Conservation (phyloP, 2,329 filamentous ascomycete genomes). For the Aspergillus aculeatus region DNA sequence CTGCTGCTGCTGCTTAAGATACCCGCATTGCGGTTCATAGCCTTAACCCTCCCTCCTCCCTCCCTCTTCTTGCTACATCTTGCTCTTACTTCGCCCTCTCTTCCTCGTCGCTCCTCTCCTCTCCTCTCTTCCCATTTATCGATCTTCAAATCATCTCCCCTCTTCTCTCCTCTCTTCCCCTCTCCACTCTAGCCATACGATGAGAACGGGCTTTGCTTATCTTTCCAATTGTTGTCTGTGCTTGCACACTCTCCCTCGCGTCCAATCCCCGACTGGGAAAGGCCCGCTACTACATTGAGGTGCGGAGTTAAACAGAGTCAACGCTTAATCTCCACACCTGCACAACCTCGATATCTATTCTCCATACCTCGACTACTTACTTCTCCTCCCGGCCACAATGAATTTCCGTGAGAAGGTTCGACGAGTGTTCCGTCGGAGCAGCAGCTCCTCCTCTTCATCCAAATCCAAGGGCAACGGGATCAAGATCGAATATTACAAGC, state of each 20-base stretch:
- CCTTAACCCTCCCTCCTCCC: background rate
- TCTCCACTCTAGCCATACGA: conserved; percentile 21
- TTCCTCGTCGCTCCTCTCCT: conserved; percentile 5
- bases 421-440: conserved; percentile 34
- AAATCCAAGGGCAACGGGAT: conserved; percentile 33
- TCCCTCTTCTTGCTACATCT: background rate
- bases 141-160: background rate
- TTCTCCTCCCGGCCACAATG: conserved; percentile 27
- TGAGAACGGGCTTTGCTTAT: conserved; percentile 25
- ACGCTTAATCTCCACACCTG: conserved; percentile 12
- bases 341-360: conserved; percentile 2
- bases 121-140: conserved; percentile 1
- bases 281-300: conserved; percentile 28
- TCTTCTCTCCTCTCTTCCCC: conserved; percentile 4
- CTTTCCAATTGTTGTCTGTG: conserved; percentile 27
- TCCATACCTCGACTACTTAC: conserved; percentile 1
- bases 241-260: conserved; percentile 32
- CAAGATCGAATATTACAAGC: conserved; percentile 50
- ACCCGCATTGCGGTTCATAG: conserved; percentile 2
- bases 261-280: conserved; percentile 32
- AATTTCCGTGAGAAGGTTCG: conserved; percentile 39
- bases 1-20: background rate
- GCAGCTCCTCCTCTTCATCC: conserved; percentile 12
- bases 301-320: conserved; percentile 11
- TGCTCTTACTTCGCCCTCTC: conserved; percentile 6